Evolutionary conservation across 192 early-diverging fungal genomes (phyloP).

Genomic region (Backusella parvicylindrica): DNA sequence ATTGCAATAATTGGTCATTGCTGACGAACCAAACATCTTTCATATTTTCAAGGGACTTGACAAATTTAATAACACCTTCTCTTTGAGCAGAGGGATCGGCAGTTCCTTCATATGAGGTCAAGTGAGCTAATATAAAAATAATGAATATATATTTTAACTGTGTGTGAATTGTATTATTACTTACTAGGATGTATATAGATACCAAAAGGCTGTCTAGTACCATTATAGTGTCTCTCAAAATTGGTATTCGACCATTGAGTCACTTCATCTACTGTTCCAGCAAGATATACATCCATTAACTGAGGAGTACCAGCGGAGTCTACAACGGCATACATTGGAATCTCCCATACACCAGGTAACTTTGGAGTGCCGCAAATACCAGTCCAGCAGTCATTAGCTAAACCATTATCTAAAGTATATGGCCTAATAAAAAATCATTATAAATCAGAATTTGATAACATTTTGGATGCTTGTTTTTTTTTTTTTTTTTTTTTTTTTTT

Average conservation of each 20-base stretch:
- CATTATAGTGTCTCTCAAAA: conserved; percentile 49
- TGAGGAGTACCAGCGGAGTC: conserved; percentile 34
- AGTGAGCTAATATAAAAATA: conserved; percentile 21
- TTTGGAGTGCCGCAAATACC: conserved; percentile 39
- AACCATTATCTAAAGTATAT: conserved; percentile 64
- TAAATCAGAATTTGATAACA: background rate
- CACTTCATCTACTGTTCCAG: conserved; percentile 34
- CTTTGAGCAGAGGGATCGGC: conserved; percentile 25
- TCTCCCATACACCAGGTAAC: conserved; percentile 60
- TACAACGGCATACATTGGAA: conserved; percentile 56
- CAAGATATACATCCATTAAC: conserved; percentile 50
- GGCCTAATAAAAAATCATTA: conserved; percentile 30
- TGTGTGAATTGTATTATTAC: too few relatives aligned
- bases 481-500: background rate
- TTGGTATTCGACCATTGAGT: conserved; percentile 47
- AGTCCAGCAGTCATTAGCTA: conserved; percentile 56
- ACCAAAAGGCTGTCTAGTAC: conserved; percentile 51
- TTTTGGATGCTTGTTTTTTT: background rate
- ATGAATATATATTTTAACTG: background rate
- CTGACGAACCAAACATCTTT: conserved; percentile 73
- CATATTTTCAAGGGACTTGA: conserved; percentile 44
- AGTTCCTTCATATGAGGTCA: conserved; percentile 27
- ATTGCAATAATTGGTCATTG: conserved; percentile 61
- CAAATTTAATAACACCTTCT: conserved; percentile 41
- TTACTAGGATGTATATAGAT: conserved; percentile 37